A percentile compares a stretch with the other conserved stretches of the same genome.
These are phyloP conservation scores for Magnusiomyces magnusii DNA, from an alignment of 1,139 yeast species.

Conservation along the genomic window DNA sequence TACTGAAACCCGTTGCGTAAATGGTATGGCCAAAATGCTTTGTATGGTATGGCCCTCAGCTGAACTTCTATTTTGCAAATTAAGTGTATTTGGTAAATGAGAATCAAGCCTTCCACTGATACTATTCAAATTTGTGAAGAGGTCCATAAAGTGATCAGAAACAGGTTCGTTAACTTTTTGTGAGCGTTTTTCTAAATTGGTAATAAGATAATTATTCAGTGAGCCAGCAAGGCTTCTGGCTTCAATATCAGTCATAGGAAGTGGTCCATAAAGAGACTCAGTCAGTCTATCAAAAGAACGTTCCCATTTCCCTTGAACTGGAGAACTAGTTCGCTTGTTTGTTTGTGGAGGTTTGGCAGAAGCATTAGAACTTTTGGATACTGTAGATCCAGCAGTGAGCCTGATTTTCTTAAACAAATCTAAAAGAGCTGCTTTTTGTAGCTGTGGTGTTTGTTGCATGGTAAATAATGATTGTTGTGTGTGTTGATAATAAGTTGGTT, in stretches of 20 bases:
- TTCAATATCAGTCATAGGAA: conserved; percentile 20
- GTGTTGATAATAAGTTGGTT: too few species aligned
- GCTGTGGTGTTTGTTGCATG: too few species aligned
- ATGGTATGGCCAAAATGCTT: background rate
- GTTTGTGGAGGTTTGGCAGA: background rate
- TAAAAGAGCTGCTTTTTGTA: background rate
- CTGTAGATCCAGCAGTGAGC: background rate
- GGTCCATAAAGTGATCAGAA: conserved; percentile 24
- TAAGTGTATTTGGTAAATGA: conserved; percentile 8
- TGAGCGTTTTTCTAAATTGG: conserved; percentile 18
- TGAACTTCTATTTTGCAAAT: conserved; percentile 3
- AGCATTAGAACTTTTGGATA: too few species aligned
- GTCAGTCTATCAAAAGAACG: conserved; percentile 18
- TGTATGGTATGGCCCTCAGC: background rate
- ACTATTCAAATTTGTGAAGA: conserved; percentile 25
- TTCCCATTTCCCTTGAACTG: conserved; percentile 11
- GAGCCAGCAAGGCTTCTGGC: conserved; percentile 20
- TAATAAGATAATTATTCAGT: conserved; percentile 19
- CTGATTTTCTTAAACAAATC: background rate
- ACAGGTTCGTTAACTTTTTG: conserved; percentile 18
- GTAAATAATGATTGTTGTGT: too few species aligned
- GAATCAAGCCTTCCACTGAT: conserved; percentile 8
- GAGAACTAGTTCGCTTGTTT: background rate
- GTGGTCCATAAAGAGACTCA: conserved; percentile 22
- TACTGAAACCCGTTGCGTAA: background rate